These are phyloP conservation scores for Fraxinus floribunda DNA, from an alignment of 305 asterid species.

Conservation along the genomic window DNA sequence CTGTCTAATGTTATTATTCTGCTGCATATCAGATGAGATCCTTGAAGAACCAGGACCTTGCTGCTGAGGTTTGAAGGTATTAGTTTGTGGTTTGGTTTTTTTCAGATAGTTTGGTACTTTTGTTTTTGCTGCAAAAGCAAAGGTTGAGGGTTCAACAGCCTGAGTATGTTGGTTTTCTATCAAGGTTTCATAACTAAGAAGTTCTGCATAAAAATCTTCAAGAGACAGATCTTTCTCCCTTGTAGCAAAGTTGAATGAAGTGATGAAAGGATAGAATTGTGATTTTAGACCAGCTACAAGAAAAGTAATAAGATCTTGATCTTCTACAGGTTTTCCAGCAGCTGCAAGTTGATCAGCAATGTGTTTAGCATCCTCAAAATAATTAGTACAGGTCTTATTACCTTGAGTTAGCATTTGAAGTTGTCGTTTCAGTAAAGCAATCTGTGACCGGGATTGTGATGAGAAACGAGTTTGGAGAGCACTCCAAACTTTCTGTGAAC, in stretches of 20 bases:
- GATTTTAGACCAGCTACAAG: background rate
- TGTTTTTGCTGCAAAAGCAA: background rate
- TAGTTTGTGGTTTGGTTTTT: background rate
- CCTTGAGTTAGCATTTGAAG: background rate
- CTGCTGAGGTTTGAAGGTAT: background rate
- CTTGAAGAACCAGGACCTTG: background rate
- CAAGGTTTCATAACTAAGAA: background rate
- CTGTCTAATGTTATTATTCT: background rate
- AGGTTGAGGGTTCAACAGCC: background rate
- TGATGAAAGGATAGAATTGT: background rate
- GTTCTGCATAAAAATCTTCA: background rate
- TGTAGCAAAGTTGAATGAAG: background rate
- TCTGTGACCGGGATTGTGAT: background rate
- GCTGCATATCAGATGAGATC: background rate
- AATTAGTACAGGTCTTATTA: background rate
- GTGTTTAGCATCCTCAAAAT: background rate
- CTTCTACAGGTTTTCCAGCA: background rate
- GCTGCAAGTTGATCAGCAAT: background rate
- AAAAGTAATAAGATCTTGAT: background rate
- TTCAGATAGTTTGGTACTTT: background rate
- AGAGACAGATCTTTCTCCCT: background rate
- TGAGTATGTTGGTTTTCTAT: background rate
- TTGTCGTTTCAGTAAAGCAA: background rate
- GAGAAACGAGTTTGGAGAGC: background rate
- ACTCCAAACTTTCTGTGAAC: too few species aligned